These are phyloP conservation scores for Raffaelea deltoideospora DNA, from an alignment of 2,329 filamentous ascomycete species.

Conservation along the genomic window DNA sequence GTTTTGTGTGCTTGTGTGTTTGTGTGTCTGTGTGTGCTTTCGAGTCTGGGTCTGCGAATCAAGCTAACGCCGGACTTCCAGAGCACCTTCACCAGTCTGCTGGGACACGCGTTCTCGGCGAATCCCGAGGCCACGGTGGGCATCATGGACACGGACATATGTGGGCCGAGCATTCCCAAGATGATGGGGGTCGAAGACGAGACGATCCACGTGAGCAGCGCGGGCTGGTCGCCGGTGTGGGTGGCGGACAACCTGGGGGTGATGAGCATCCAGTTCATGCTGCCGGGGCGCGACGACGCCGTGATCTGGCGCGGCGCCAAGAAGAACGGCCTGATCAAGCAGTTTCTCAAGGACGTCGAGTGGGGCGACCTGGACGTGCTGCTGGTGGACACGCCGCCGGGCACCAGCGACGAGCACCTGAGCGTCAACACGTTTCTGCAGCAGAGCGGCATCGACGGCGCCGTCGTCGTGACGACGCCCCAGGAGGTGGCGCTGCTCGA, in stretches of 20 bases:
- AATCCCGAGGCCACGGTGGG: constrained; percentile 70
- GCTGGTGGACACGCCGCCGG: constrained; percentile 87
- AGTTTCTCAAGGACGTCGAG: constrained; percentile 93
- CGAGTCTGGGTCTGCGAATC: not conserved
- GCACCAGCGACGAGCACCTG: constrained; percentile 89
- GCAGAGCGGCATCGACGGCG: constrained; percentile 83
- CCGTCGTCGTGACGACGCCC: constrained; percentile 84
- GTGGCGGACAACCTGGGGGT: constrained; percentile 85
- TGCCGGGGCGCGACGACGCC: constrained; percentile 83
- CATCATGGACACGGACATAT: constrained; percentile 97
- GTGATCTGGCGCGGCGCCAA: constrained; percentile 97
- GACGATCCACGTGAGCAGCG: constrained; percentile 78
- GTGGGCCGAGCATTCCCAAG: constrained; percentile 89
- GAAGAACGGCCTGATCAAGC: constrained; percentile 97
- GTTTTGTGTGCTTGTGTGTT: no score
- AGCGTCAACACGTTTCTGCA: constrained; percentile 86
- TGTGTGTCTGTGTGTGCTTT: no score
- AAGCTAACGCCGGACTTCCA: no score
- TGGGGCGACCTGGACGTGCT: constrained; percentile 94
- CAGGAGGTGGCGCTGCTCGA: constrained; percentile 88
- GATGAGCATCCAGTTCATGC: constrained; percentile 98
- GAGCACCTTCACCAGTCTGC: constrained; percentile 11
- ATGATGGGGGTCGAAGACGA: constrained; percentile 97
- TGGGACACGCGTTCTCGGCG: constrained; percentile 71
- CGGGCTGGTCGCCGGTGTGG: constrained; percentile 92